Evolutionary conservation across 768 basidiomycete genomes (phyloP), one percentile per base, ranked within the genome.

Genomic region (Suillus variegatus): DNA sequence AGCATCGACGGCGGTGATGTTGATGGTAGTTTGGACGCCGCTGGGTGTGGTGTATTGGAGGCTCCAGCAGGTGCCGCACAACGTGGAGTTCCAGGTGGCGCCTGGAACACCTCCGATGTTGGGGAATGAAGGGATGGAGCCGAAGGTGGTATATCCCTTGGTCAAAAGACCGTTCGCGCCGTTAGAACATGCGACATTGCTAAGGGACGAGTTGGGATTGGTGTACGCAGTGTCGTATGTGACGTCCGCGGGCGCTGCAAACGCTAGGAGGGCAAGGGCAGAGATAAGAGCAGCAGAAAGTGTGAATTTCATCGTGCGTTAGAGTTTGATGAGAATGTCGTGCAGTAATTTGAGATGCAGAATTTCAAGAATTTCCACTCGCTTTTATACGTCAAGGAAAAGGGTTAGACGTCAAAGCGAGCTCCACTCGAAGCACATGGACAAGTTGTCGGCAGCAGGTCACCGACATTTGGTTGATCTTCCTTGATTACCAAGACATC

Each of bases 151-250:
- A 57, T 60, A 73, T 12, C 68, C 67, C 64, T 66, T 62, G 35
- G 65, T 62, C 35, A 64, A 32, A 16, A 73, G 63, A 38, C 72
- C 72, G 40, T 73, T 70, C 9, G 9, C 12, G 13, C 73, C 72
- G 43, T 70, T 36, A 49, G 72, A 73, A 55, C 72, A 73, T 0
- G 72, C 61, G 43, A 70, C 64, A 20, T 44, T 56, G 13, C 8
- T 0, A n/a, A 71, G 36, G 13, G 69, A 67, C 16, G 14, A 6
- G 16, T 18, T 6, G n/a, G 51, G 4, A n/a, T 71, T 69, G n/a
- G 10, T 10, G 43, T 66, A 66, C 28, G 16, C 20, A 22, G 22
- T 3, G 43, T 65, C 64, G 16, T 28, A 66, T 35, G 65, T 65
- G 25, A 43, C 41, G 43, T 20, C 2, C 3, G 28, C 58, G 12